Evolutionary conservation across 805 yeast species (phyloP), one percentile per base, ranked within the genome.

Genomic region (Sugiyamaella valdiviana): DNA sequence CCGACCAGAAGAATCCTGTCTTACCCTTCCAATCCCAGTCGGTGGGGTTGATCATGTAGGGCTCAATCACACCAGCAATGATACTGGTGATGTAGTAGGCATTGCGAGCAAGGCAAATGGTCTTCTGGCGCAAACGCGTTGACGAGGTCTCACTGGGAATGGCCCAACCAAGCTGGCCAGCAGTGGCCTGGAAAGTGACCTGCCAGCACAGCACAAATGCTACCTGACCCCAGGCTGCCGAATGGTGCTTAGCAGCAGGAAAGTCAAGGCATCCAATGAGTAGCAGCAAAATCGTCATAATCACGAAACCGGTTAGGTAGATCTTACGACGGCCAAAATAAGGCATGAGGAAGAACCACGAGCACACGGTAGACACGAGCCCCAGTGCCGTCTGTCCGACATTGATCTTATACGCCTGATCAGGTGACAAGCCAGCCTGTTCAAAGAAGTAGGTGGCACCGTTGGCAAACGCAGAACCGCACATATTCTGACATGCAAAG

Each of bases 1-100:
- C 77, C 39, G 69, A 70, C 70, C 75, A 67, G 44, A 75, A 63
- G 56, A 72, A 73, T 2, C 70, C 78, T n/a, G 77, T 68, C 55
- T 75, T 75, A 17, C 74, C 76, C 36, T 70, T 71, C 70, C 70
- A 64, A 52, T 75, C 67, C 52, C 72, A 72, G 24, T 62, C 66
- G 20, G 62, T 62, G 3, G 77, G 72, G 52, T 73, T 75, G 53
- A 75, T 61, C 68, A 74, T 63, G 56, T 74, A 74, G 21, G 79
- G 79, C 10, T 39, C 42, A 15, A 52, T 38, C 15, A 50, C 50
- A 16, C 46, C 47, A 12, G 64, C 60, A 41, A 72, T 64, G 44
- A 75, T 63, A 16, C 45, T 42, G 22, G 35, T 45, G 12, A 60
- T 23, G 24, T 55, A 50, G 42, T 52, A 57, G 26, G 62, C 53